A percentile compares a stretch with the other conserved stretches of the same genome.
Conservation (phyloP, 2,329 filamentous ascomycete genomes). For the Fusarium penzigii region DNA sequence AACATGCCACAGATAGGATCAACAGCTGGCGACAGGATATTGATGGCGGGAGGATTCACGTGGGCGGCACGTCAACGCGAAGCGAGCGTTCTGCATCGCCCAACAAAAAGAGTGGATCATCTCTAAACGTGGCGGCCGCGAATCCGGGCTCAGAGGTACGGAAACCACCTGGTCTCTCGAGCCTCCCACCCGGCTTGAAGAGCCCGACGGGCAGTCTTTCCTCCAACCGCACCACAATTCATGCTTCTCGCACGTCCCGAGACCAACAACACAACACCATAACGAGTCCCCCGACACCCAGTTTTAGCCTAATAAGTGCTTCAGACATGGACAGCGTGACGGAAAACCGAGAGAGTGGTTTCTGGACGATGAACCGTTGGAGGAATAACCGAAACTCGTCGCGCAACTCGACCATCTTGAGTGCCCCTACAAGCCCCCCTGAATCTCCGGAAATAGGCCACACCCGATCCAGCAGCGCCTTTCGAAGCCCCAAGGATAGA, state of each 20-base stretch:
- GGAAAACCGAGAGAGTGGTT: conserved; percentile 46
- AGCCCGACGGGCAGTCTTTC: conserved; percentile 43
- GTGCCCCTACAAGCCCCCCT: conserved; percentile 19
- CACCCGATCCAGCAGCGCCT: conserved; percentile 36
- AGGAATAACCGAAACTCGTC: conserved; percentile 41
- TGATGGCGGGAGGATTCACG: conserved; percentile 43
- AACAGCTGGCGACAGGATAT: conserved; percentile 80
- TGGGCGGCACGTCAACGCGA: conserved; percentile 42
- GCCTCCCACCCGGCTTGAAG: conserved; percentile 21
- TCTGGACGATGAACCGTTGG: conserved; percentile 62
- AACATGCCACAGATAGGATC: conserved; percentile 68
- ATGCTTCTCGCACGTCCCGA: conserved; percentile 29
- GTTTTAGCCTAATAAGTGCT: conserved; percentile 50
- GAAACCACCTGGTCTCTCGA: conserved; percentile 42
- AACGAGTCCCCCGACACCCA: conserved; percentile 52
- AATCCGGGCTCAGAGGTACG: conserved; percentile 49
- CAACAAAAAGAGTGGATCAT: conserved; percentile 42
- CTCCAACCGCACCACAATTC: conserved; percentile 26
- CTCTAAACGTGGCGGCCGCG: conserved; percentile 38
- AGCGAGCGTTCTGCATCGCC: conserved; percentile 60
- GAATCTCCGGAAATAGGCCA: conserved; percentile 26
- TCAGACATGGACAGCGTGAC: conserved; percentile 39
- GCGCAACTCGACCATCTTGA: conserved; percentile 30
- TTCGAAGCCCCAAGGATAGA: conserved; percentile 36
- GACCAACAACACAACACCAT: conserved; percentile 29